phyloP scores from a whole-genome alignment of 2,329 filamentous ascomycete species.

The Apiospora arundinis region DNA sequence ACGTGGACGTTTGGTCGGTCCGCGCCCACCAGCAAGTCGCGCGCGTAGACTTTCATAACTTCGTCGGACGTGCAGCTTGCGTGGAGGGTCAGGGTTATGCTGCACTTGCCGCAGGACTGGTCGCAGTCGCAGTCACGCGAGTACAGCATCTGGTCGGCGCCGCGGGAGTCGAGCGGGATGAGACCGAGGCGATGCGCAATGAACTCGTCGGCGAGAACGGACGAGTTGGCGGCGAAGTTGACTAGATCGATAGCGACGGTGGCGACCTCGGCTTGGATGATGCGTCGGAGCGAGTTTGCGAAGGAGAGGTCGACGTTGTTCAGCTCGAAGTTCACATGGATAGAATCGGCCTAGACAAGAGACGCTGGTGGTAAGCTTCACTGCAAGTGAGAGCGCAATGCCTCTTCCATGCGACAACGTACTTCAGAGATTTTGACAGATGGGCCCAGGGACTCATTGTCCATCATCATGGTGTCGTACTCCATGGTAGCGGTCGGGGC shows the following conservation, averaged over 20 bases:
- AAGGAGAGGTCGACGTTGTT: slow-evolving; percentile 88
- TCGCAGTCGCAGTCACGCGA: slow-evolving; percentile 97
- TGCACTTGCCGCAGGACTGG: slow-evolving; percentile 91
- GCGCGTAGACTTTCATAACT: slow-evolving; percentile 92
- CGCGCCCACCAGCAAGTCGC: slow-evolving; percentile 79
- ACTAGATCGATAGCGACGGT: slow-evolving; percentile 95
- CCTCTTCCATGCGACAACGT: slow-evolving; percentile 34
- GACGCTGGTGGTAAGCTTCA: slow-evolving; percentile 16
- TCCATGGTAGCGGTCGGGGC: slow-evolving; percentile 50
- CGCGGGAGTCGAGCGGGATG: slow-evolving; percentile 84
- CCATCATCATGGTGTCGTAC: slow-evolving; percentile 66
- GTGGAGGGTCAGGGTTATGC: slow-evolving; percentile 82
- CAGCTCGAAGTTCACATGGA: slow-evolving; percentile 90
- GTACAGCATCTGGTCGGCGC: slow-evolving; percentile 83
- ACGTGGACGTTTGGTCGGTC: slow-evolving; percentile 75
- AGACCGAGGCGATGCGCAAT: slow-evolving; percentile 91
- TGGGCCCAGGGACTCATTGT: slow-evolving; percentile 62
- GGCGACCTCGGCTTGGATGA: slow-evolving; percentile 92
- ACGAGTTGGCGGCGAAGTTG: slow-evolving; percentile 90
- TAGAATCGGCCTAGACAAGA: slow-evolving; percentile 69
- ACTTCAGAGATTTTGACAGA: slow-evolving; percentile 67
- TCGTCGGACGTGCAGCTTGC: slow-evolving; percentile 85
- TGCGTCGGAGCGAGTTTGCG: slow-evolving; percentile 89
- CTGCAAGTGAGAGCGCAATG: slow-evolving; percentile 31
- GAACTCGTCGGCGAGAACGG: slow-evolving; percentile 96